Conservation (phyloP, 108 stramenopile genomes). For the Mayamaea pseudoterrestris region DNA sequence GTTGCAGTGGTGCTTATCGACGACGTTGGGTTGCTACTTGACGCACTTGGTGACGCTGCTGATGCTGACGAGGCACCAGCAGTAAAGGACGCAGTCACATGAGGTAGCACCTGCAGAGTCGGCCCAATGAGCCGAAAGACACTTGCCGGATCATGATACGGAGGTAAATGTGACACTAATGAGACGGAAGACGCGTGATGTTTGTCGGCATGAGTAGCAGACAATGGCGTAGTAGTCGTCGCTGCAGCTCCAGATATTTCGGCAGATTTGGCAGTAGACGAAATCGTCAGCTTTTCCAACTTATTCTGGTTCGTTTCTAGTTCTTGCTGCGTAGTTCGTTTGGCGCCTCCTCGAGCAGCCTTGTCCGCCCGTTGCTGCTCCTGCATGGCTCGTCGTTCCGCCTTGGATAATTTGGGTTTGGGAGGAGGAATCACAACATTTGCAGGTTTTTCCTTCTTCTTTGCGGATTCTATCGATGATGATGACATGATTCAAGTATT, state of each 20-base stretch:
- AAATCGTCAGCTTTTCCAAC: conserved; percentile 1
- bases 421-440: conserved; percentile 68
- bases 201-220: too few relatives aligned
- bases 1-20: conserved; percentile 6
- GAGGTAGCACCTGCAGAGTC: too few relatives aligned
- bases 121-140: too few relatives aligned
- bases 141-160: conserved; percentile 17
- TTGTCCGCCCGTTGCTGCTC: conserved; percentile 90
- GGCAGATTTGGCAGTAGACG: conserved; percentile 2
- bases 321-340: conserved; percentile 3
- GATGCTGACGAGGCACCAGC: background rate
- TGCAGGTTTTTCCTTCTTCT: conserved; percentile 42
- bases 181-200: too few relatives aligned
- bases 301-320: conserved; percentile 5
- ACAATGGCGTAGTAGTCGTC: background rate
- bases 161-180: conserved; percentile 83
- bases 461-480: conserved; percentile 7
- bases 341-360: conserved; percentile 29
- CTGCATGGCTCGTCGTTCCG: conserved; percentile 87
- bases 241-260: conserved; percentile 10
- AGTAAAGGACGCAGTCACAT: background rate
- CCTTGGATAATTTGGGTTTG: conserved; percentile 85
- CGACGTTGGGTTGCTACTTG: background rate
- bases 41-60: background rate
- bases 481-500: too few relatives aligned